Percentiles rank a stretch among this genome's conserved stretches.
Conservation (phyloP, 2,329 filamentous ascomycete species). For the Kalaharituber pfeilii region DNA sequence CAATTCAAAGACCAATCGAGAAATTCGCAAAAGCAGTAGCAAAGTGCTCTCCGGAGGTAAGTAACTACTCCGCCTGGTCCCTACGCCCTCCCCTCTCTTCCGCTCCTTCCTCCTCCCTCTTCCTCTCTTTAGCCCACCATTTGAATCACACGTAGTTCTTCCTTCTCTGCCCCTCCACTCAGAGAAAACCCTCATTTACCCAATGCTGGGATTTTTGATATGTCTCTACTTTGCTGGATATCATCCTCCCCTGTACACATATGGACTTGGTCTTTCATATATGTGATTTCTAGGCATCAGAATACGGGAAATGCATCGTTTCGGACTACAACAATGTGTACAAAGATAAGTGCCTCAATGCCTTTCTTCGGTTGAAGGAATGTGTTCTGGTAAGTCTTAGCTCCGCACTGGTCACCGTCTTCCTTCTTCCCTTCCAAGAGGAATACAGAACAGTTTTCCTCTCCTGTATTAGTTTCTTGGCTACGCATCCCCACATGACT, state of each 20-base stretch:
- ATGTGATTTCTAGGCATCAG: conserved; percentile 51
- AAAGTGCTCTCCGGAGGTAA: conserved; percentile 49
- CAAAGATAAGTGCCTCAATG: conserved; percentile 74
- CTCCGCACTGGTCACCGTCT: neutral
- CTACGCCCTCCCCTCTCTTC: neutral
- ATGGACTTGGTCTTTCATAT: too few relatives aligned
- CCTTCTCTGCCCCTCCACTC: too few relatives aligned
- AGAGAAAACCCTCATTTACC: too few relatives aligned
- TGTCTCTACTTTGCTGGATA: too few relatives aligned
- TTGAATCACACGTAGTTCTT: neutral
- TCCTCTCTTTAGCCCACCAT: neutral
- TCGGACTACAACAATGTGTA: conserved; percentile 77
- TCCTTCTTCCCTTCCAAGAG: neutral
- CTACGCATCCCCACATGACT: neutral
- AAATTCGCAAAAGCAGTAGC: conserved; percentile 48
- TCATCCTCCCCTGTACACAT: too few relatives aligned
- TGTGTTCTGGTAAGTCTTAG: conserved; percentile 10
- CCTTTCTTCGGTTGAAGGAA: conserved; percentile 39
- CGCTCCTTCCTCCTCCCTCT: neutral
- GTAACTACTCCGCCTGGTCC: conserved; percentile 10
- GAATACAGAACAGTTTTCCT: too few relatives aligned
- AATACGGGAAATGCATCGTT: conserved; percentile 82
- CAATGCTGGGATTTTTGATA: conserved; percentile 1
- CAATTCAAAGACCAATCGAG: conserved; percentile 42
- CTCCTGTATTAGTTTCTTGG: too few relatives aligned